Percentiles rank a stretch among this genome's conserved stretches.
Evolutionary conservation across 2,329 filamentous ascomycete species (phyloP).

Genomic region (Intubia oerlemansii): DNA sequence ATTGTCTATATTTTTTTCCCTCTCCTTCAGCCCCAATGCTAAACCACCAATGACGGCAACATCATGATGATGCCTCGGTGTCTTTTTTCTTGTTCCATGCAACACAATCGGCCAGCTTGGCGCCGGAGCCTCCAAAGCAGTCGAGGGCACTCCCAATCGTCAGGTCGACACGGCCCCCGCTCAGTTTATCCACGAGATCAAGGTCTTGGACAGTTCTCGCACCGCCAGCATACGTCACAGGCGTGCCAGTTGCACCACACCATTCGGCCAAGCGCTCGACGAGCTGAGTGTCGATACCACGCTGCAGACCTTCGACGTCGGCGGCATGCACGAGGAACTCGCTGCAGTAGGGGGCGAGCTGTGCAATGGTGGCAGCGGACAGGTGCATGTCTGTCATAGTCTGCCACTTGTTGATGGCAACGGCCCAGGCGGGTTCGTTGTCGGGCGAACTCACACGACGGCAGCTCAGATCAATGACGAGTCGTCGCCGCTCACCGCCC

Average conservation of each 20-base stretch:
- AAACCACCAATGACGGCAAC: too few species aligned
- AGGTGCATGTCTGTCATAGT: slow-evolving; percentile 94
- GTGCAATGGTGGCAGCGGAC: slow-evolving; percentile 48
- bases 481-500: slow-evolving; percentile 51
- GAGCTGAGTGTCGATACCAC: slow-evolving; percentile 72
- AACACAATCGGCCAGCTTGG: slow-evolving; percentile 76
- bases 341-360: slow-evolving; percentile 76
- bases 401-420: slow-evolving; percentile 99
- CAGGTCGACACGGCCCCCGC: slow-evolving; percentile 64
- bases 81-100: slow-evolving; percentile 50
- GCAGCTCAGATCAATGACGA: slow-evolving; percentile 92
- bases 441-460: slow-evolving; percentile 23
- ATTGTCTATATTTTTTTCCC: neutral
- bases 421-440: slow-evolving; percentile 42
- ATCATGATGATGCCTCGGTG: neutral
- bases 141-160: slow-evolving; percentile 94
- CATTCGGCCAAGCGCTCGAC: slow-evolving; percentile 59
- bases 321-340: slow-evolving; percentile 96
- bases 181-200: slow-evolving; percentile 59
- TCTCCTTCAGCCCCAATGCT: too few species aligned
- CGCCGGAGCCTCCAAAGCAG: slow-evolving; percentile 76
- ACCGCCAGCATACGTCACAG: slow-evolving; percentile 93
- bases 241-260: slow-evolving; percentile 46
- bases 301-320: slow-evolving; percentile 85
- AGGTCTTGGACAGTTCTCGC: slow-evolving; percentile 65